A percentile compares a stretch with the other conserved stretches of the same genome.
These are phyloP conservation scores for Calophaca sinica DNA, from an alignment of 306 rosid genomes.

Conservation along the genomic window DNA sequence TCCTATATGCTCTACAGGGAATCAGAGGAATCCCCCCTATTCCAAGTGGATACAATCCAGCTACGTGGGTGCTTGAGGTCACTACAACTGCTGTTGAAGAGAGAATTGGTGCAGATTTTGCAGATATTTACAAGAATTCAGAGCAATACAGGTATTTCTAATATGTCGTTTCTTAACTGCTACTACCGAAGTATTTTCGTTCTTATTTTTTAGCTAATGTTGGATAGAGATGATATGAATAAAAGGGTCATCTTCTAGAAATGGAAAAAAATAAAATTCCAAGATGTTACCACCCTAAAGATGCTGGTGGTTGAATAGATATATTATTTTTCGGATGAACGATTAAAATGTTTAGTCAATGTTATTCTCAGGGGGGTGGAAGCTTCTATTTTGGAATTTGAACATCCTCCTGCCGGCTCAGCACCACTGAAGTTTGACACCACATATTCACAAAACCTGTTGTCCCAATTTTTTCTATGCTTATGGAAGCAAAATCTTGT, in stretches of 20 bases:
- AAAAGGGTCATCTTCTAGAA: constrained; percentile 9
- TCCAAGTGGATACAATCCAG: constrained; percentile 80
- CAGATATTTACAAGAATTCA: constrained; percentile 64
- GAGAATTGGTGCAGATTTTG: constrained; percentile 68
- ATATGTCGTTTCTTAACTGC: constrained; percentile 29
- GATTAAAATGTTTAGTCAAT: constrained; percentile 21
- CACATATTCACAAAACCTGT: constrained; percentile 55
- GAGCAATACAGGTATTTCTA: constrained; percentile 63
- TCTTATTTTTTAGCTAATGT: background rate
- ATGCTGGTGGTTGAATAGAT: constrained; percentile 10
- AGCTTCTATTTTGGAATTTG: constrained; percentile 64
- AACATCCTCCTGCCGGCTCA: constrained; percentile 65
- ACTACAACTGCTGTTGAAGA: constrained; percentile 77
- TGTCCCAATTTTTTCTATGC: constrained; percentile 62
- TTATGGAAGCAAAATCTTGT: constrained; percentile 91
- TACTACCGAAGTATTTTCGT: constrained; percentile 8
- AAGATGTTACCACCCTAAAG: constrained; percentile 25
- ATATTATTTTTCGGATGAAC: constrained; percentile 8
- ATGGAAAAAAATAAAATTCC: background rate
- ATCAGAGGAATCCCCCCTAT: constrained; percentile 65
- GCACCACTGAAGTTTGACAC: constrained; percentile 67
- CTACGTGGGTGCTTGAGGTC: constrained; percentile 96
- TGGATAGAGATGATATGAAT: constrained; percentile 20
- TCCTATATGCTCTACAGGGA: constrained; percentile 53
- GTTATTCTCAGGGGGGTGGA: constrained; percentile 67